Base-by-base conservation (phyloP, 208 protist species). In the Acanthamoeba comandoni region DNA sequence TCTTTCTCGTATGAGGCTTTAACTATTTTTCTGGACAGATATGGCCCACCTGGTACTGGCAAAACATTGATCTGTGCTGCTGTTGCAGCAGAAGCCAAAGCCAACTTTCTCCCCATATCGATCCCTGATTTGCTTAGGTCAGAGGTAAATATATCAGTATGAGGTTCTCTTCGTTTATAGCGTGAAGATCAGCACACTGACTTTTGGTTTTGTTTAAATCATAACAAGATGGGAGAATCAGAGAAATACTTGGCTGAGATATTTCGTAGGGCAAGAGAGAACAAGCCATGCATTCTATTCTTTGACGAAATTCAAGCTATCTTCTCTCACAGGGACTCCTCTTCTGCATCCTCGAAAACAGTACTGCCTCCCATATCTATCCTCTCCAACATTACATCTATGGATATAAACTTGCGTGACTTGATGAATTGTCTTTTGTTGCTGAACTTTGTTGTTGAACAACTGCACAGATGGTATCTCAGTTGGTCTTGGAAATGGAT, bases 271-370 rank as follows among this genome's bases (percentile, higher is more conserved):
- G 80, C 80, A 15, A 31, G 60, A 2, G 43, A 65, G 17, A 88
- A 62, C 57, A 88, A 62, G 24, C 80, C 80, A 22, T 88, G 80
- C 57, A 22, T 88, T 24, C 24, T 88, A 55, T 88, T 88, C 58
- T 88, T 88, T 24, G 80, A 88, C 24, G 80, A 88, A 49, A 88
- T 88, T 26, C 80, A 88, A 49, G 80, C 80, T 15, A 49, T 88
- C 7, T 88, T 88, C n/a, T 65, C 57, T 1, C 53, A 70, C 13
- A 29, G 80, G 29, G 53, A 65, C n/a, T 49, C 80, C 24, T 65
- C 43, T 51, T 49, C 57, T 4, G 26, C 75, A 9, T 88, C 80
- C 3, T 55, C 80, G 31, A 88, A 88, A 26, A 88, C 70, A 62
- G 80, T 88, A 22, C 55, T n/a, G n/a, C n/a, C n/a, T n/a, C n/a